Evolutionary conservation across 306 rosid genomes (phyloP).

Genomic region (Cucumis hystrix): DNA sequence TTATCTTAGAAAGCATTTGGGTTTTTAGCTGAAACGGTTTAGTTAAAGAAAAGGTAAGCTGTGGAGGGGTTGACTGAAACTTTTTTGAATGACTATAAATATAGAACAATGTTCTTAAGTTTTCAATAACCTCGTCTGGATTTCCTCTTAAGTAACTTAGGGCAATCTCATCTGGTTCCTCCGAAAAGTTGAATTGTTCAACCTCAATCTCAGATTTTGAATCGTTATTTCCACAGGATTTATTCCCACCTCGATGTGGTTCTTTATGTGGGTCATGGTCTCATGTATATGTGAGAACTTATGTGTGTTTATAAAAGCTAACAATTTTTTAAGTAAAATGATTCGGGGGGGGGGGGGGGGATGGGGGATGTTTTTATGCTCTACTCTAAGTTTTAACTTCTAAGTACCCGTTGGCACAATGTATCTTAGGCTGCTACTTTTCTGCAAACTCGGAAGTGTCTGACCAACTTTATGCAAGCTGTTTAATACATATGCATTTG

Average conservation of each 20-base stretch:
- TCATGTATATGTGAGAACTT: no score
- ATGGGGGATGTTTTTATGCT: neutral
- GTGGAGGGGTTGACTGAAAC: neutral
- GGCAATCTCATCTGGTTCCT: neutral
- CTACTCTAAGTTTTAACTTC: no score
- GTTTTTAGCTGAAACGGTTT: no score
- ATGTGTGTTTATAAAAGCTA: no score
- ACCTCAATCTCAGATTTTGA: neutral
- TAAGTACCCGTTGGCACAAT: neutral
- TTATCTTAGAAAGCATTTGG: no score
- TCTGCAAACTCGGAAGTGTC: neutral
- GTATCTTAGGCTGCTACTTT: neutral
- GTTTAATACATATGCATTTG: neutral
- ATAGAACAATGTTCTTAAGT: no score
- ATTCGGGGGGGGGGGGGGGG: no score
- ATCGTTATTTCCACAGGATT: neutral
- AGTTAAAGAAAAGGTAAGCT: neutral
- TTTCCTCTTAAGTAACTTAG: neutral
- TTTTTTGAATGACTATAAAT: neutral
- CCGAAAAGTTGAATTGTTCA: neutral
- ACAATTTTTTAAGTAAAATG: no score
- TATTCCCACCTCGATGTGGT: neutral
- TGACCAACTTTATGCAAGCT: neutral
- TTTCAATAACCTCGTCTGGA: no score
- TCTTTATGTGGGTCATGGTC: neutral